Conservation (phyloP, 2,329 filamentous ascomycete species). For the Phialocephala sp. region DNA sequence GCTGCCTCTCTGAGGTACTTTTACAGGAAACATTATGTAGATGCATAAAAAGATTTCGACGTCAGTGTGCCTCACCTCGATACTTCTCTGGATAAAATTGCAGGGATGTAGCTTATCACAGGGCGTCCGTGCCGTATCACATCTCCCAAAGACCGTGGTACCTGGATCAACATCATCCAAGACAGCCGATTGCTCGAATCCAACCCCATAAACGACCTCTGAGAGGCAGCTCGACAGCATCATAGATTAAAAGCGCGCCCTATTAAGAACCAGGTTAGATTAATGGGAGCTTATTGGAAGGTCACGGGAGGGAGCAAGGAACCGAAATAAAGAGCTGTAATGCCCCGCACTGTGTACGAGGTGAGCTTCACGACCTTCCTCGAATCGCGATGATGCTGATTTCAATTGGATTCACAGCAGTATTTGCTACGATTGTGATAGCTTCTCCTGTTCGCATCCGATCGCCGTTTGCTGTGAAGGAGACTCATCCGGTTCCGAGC, state of each 20-base stretch:
- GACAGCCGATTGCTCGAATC: background rate
- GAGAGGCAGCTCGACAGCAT: background rate
- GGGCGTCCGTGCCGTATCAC: too few relatives aligned
- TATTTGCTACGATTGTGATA: slow-evolving; percentile 27
- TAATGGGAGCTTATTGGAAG: background rate
- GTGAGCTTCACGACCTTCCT: background rate
- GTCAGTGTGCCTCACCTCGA: too few relatives aligned
- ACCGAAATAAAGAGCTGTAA: background rate
- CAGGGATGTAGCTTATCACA: background rate
- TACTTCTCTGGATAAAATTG: too few relatives aligned
- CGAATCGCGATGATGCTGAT: slow-evolving; percentile 22
- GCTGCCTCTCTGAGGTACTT: too few relatives aligned
- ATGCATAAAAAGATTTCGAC: too few relatives aligned
- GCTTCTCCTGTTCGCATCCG: slow-evolving; percentile 45
- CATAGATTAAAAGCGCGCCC: background rate
- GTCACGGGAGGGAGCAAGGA: background rate
- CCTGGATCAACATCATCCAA: background rate
- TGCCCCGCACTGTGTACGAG: background rate
- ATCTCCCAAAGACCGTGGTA: too few relatives aligned
- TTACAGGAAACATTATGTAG: too few relatives aligned
- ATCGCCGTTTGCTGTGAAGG: slow-evolving; percentile 59
- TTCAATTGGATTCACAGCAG: slow-evolving; percentile 21
- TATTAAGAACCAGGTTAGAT: background rate
- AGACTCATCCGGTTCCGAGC: slow-evolving; percentile 57
- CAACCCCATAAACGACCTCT: background rate